Percentiles rank a stretch among this genome's conserved stretches.
Conservation (phyloP, 2,329 filamentous ascomycete species). For the Cladosporium cucumerinum region DNA sequence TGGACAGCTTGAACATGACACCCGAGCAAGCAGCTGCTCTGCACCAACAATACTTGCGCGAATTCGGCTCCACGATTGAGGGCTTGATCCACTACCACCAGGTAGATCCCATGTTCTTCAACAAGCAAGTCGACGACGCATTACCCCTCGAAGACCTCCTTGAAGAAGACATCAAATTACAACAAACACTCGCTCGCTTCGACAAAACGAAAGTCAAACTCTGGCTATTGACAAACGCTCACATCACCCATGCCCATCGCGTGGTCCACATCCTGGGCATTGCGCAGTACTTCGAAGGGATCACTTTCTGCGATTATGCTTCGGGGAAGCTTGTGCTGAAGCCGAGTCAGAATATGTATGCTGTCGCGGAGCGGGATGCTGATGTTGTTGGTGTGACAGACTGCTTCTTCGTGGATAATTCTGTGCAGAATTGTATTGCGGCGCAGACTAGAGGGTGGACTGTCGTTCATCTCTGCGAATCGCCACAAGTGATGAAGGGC, state of each 20-base stretch:
- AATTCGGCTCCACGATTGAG: background rate
- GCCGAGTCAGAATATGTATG: background rate
- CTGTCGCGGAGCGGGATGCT: background rate
- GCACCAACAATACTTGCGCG: background rate
- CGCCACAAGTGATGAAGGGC: background rate
- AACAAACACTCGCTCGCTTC: background rate
- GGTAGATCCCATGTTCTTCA: background rate
- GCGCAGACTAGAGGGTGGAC: background rate
- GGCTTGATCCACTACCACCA: background rate
- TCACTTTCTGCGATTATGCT: background rate
- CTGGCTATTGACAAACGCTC: background rate
- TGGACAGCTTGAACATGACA: background rate
- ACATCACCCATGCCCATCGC: background rate
- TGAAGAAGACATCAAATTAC: background rate
- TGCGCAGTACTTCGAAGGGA: background rate
- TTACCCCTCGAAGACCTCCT: background rate
- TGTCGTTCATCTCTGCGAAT: background rate
- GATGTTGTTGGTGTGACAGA: background rate
- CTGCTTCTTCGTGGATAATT: background rate
- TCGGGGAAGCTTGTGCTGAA: background rate
- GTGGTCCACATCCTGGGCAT: background rate
- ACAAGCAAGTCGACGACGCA: background rate
- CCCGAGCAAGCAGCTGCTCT: background rate
- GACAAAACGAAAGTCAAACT: background rate
- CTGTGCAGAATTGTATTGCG: background rate